Evolutionary conservation across 2,329 filamentous ascomycete species (phyloP).

Genomic region (Cryoendolithus antarcticus): DNA sequence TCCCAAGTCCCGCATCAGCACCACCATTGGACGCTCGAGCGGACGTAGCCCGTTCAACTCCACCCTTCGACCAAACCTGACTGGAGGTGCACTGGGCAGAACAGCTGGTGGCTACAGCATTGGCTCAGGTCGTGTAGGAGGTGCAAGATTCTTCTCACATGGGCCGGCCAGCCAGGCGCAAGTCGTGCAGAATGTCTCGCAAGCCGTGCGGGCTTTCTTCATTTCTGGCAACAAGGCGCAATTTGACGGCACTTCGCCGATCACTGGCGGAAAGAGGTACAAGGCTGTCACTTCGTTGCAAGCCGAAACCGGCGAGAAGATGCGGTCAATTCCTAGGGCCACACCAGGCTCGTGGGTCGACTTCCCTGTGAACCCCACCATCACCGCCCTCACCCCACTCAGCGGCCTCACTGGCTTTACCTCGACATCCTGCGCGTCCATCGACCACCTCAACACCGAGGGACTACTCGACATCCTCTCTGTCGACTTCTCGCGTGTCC

Average conservation of each 20-base stretch:
- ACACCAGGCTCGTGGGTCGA: slow-evolving; percentile 73
- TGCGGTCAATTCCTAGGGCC: slow-evolving; percentile 45
- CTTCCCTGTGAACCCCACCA: slow-evolving; percentile 76
- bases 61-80: slow-evolving; percentile 81
- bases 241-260: slow-evolving; percentile 62
- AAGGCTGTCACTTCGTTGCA: slow-evolving; percentile 63
- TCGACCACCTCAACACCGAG: slow-evolving; percentile 62
- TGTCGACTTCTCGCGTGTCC: slow-evolving; percentile 72
- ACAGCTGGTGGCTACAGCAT: slow-evolving; percentile 81
- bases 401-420: slow-evolving; percentile 44
- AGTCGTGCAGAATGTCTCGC: slow-evolving; percentile 89
- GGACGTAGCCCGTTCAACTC: slow-evolving; percentile 76
- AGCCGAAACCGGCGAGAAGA: slow-evolving; percentile 57
- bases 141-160: slow-evolving; percentile 81
- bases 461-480: slow-evolving; percentile 77
- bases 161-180: slow-evolving; percentile 73
- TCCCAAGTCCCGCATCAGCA: slow-evolving; percentile 43
- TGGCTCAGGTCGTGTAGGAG: slow-evolving; percentile 51
- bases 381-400: slow-evolving; percentile 74
- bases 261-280: slow-evolving; percentile 64
- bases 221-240: slow-evolving; percentile 81
- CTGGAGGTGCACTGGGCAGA: slow-evolving; percentile 70
- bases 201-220: slow-evolving; percentile 82
- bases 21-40: slow-evolving; percentile 50
- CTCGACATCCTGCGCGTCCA: slow-evolving; percentile 26